Base-by-base conservation (phyloP, 2,329 filamentous ascomycete genomes). In the Fusarium napiforme region DNA sequence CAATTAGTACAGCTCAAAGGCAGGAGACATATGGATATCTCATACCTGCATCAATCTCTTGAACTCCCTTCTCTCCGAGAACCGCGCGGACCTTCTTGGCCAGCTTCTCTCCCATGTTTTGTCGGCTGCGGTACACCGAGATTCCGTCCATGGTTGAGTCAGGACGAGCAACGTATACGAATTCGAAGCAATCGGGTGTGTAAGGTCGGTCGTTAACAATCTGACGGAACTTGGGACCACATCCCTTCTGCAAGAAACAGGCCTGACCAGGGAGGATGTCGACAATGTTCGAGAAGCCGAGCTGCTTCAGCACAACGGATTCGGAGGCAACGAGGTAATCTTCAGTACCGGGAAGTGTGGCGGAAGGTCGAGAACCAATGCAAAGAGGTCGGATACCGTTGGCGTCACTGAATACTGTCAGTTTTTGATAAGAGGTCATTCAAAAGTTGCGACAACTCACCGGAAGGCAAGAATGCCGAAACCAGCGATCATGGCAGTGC, bases 241-340 rank as follows among this genome's bases (percentile, higher is more conserved):
- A 87, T 45, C 93, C 93, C 83, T 97, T 97, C 78, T 92, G 87
- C 71, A 97, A 91, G 78, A 97, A 94, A 70, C 97, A 93, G 5
- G 94, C 94, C 83, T 97, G 89, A 28, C 95, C 95, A 0, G 95
- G 94, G 60, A 92, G 84, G 72, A 97, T 93, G 78, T 97, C 93
- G 43, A 87, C 83, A 76, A 97, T 92, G 78, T 94, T 87, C 39
- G 82, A 86, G 84, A 96, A 97, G 21, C 94, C 94, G 53, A 96
- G 91, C 81, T 97, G 94, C 50, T 89, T 89, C 52, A 97, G 85
- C 14, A 94, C 95, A 56, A 97, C 91, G 14, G 93, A 96, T 82
- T 97, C 95, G 1, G 94, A 97, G 2, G 94, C 94, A 85, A 97
- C 90, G 88, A 97, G 94, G 84, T 97, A 97, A 82, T 97, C 95